These are phyloP conservation scores for Picea mariana DNA, from an alignment of 83 land plant species.

Conservation along the genomic window DNA sequence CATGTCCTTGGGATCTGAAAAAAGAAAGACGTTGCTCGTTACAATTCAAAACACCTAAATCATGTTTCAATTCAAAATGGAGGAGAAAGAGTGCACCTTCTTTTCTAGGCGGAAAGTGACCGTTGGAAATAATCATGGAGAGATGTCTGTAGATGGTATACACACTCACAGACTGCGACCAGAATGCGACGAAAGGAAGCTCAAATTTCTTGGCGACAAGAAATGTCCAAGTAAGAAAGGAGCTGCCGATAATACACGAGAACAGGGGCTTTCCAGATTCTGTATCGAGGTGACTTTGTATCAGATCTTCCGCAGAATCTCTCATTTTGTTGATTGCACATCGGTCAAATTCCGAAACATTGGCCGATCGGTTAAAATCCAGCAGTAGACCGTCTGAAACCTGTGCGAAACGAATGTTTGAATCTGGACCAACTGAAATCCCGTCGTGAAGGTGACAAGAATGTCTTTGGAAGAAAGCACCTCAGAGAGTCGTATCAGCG, in stretches of 20 bases:
- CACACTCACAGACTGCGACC: neutral
- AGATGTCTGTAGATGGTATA: neutral
- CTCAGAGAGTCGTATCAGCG: slow-evolving; percentile 28
- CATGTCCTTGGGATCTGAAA: too few species aligned
- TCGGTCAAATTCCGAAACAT: neutral
- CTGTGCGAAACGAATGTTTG: neutral
- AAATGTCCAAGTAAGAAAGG: neutral
- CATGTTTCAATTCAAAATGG: neutral
- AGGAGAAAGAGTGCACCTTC: too few species aligned
- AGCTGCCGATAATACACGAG: neutral
- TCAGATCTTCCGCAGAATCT: too few species aligned
- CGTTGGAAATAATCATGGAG: neutral
- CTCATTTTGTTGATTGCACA: too few species aligned
- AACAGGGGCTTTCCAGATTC: neutral
- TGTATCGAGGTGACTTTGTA: neutral
- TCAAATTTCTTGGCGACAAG: neutral
- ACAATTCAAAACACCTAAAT: too few species aligned
- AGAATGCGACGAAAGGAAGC: too few species aligned
- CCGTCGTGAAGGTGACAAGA: slow-evolving; percentile 37
- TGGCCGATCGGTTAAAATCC: neutral
- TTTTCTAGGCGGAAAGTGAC: too few species aligned
- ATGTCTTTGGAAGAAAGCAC: slow-evolving; percentile 11
- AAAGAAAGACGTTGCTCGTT: too few species aligned
- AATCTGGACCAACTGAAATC: neutral
- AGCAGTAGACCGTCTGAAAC: neutral